Evolutionary conservation across 805 yeast species (phyloP).

Genomic region (Myxozyma monticola): DNA sequence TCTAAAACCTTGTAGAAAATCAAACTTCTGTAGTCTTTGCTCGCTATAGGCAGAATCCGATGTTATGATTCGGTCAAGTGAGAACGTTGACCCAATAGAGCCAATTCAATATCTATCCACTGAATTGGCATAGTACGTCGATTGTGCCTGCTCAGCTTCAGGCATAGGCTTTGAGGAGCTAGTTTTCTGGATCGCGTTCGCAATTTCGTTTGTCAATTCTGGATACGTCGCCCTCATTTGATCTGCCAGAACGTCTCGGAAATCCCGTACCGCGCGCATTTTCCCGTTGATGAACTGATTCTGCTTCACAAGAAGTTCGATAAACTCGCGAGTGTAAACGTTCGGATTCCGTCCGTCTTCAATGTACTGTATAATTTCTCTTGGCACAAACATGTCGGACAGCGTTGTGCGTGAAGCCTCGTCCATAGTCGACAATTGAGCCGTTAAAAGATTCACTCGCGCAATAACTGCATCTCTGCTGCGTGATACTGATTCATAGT

Average conservation of each 20-base stretch:
- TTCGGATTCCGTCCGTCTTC: slow-evolving; percentile 98
- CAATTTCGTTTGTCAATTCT: slow-evolving; percentile 58
- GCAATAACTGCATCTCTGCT: slow-evolving; percentile 59
- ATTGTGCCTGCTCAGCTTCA: too few species aligned
- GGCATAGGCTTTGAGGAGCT: too few species aligned
- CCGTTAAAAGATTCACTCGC: slow-evolving; percentile 31
- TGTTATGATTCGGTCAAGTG: too few species aligned
- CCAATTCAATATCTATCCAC: too few species aligned
- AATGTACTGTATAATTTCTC: slow-evolving; percentile 85
- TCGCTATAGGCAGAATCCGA: too few species aligned
- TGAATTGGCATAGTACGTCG: too few species aligned
- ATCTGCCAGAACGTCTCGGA: slow-evolving; percentile 65
- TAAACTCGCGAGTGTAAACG: slow-evolving; percentile 93
- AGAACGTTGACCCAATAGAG: too few species aligned
- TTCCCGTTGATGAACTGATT: slow-evolving; percentile 88
- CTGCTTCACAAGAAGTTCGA: slow-evolving; percentile 86
- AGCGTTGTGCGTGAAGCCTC: slow-evolving; percentile 16
- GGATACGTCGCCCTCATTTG: slow-evolving; percentile 79
- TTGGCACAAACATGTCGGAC: slow-evolving; percentile 47
- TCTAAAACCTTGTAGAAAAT: too few species aligned
- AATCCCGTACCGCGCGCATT: slow-evolving; percentile 56
- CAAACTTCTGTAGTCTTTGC: too few species aligned
- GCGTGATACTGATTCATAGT: slow-evolving; percentile 84
- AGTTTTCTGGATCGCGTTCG: slow-evolving; percentile 20
- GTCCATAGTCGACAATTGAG: slow-evolving; percentile 20